Evolutionary conservation across 345 rosid species (phyloP), one percentile per base, ranked within the genome.

Genomic region (Cardiospermum halicacabum): DNA sequence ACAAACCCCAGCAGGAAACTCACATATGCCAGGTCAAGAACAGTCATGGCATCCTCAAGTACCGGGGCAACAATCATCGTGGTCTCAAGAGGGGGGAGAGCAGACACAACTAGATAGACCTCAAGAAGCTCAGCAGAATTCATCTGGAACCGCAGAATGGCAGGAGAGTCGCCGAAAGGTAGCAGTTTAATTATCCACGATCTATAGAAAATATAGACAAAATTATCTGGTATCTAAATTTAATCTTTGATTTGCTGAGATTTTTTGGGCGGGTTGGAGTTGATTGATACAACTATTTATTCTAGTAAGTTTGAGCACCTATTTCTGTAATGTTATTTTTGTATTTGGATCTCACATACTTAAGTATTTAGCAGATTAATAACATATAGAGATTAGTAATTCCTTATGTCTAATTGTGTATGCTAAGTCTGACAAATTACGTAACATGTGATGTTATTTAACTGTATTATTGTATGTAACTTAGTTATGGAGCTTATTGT

Each of bases 41-140:
- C 70, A 58, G 48, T 75, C 75, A n/a, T 47, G 72, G 78, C 39
- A 57, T 7, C 66, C 60, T 69, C 68, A 82, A 25, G 61, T 69
- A 66, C 39, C 59, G 26, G 74, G 72, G 30, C 72, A 62, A 31
- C 81, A 56, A 56, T 70, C 68, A 21, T 45, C 56, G 5, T 60
- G 55, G 58, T 22, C 56, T 62, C 70, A 47, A 16, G 13, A 18
- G 12, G 21, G 22, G 12, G 21, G 66, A 19, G 49, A 51, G 31
- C 60, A 57, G 60, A 67, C 53, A 28, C 56, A 58, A 27, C 60
- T 58, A 45, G 69, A 68, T 58, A 53, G 66, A 34, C 34, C 56
- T 39, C 73, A 60, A 39, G 53, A 48, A 34, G 64, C 6, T 53
- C 73, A 69, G 9, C 80, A 71, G 67, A 71, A 47, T 60, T 45